Evolutionary conservation across 2,329 filamentous ascomycete species (phyloP).

Genomic region (Fusarium oligoseptatum): DNA sequence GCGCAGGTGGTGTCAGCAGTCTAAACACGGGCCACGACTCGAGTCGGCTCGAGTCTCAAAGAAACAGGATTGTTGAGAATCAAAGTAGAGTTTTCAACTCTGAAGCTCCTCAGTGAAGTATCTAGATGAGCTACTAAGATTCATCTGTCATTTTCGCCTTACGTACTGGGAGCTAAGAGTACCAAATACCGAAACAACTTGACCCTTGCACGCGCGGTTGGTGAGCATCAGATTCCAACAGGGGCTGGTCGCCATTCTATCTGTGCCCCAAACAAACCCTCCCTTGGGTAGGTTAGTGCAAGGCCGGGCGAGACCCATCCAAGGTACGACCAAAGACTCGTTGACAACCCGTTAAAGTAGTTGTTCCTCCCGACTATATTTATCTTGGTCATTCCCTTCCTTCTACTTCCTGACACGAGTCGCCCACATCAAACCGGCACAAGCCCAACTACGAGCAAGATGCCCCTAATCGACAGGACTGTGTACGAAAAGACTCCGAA

Average conservation of each 20-base stretch:
- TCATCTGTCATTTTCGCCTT: not conserved
- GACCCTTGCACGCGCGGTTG: not conserved
- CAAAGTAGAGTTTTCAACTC: not conserved
- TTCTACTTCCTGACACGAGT: not conserved
- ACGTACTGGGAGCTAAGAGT: not conserved
- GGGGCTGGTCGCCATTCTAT: not conserved
- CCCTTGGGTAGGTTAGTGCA: not conserved
- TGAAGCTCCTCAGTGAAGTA: not conserved
- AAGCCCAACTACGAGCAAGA: not conserved
- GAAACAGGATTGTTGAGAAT: not conserved
- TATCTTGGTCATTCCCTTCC: not conserved
- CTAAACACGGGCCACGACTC: not conserved
- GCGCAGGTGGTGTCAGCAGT: not conserved
- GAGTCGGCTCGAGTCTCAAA: not conserved
- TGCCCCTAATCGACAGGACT: slow-evolving; percentile 12
- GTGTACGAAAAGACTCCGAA: slow-evolving; percentile 12
- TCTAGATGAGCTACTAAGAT: not conserved
- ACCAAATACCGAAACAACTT: not conserved
- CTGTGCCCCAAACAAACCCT: not conserved
- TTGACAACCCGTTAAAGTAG: not conserved
- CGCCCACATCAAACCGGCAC: not conserved
- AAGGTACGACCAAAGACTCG: not conserved
- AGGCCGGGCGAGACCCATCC: not conserved
- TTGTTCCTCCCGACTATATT: not conserved
- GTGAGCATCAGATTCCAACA: not conserved